Conservation (phyloP, 129 eudicot genomes). For the Artemisia tridentata region DNA sequence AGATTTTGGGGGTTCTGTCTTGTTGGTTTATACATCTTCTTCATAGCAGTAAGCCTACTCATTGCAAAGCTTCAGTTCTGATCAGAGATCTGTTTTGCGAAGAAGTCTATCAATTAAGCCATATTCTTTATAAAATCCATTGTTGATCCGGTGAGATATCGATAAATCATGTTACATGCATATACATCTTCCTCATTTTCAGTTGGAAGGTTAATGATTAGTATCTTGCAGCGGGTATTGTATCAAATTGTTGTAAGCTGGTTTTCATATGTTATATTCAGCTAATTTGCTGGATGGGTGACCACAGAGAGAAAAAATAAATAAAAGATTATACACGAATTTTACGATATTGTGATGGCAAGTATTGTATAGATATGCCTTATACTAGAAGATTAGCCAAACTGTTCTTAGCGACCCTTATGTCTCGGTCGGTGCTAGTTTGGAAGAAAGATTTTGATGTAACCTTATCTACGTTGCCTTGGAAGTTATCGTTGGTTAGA, state of each 20-base stretch:
- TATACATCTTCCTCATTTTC: constrained; percentile 7
- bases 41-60: constrained; percentile 66
- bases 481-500: neutral
- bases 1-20: constrained; percentile 98
- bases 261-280: constrained; percentile 6
- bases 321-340: neutral
- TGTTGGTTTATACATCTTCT: constrained; percentile 70
- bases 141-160: constrained; percentile 4
- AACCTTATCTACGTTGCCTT: neutral
- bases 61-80: constrained; percentile 69
- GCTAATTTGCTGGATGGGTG: constrained; percentile 3
- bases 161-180: constrained; percentile 5
- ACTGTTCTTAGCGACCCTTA: neutral
- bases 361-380: neutral
- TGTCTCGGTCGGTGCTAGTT: too few relatives aligned
- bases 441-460: neutral
- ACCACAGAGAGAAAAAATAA: neutral
- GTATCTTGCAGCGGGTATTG: constrained; percentile 25
- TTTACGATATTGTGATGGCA: neutral
- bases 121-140: neutral
- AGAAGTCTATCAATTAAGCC: neutral
- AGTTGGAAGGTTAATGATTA: constrained; percentile 10
- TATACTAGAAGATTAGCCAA: neutral
- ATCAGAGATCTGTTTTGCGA: neutral
- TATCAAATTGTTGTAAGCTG: constrained; percentile 6